Base-by-base conservation (phyloP, 257 asterid species). In the Primulina huaijiensis region DNA sequence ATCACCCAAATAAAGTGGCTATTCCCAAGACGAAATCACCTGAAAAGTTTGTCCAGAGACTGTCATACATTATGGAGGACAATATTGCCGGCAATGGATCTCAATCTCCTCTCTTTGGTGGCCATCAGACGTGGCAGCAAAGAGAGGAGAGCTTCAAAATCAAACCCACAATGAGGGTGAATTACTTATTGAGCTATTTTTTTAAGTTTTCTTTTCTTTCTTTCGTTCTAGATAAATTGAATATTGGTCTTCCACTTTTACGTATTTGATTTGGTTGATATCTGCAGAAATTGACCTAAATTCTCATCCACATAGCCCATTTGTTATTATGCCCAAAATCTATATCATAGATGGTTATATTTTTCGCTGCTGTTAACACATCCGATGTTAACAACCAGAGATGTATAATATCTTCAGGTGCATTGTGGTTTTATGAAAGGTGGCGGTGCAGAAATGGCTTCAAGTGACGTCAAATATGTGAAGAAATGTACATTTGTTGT, bases 51-150 rank as follows among this genome's bases (percentile, higher is more conserved):
- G 78, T 93, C 66, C 84, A 81, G 64, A 82, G 76, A 34, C 83
- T 93, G 46, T 87, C 89, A 21, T 93, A 93, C 78, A 60, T 89
- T 34, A 68, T 61, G 85, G 96, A 89, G 76, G 94, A 90, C 73
- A 71, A 62, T 72, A 65, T 64, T 64, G 71, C 74, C 46, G 69
- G 67, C 68, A 85, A 82, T 73, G 94, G 82, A 76, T 82, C 97
- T 73, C 85, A 82, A 29, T 72, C 87, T 72, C 96, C 97, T 80
- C 84, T 93, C 60, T 93, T 90, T 78, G 97, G 97, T 76, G 97
- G 97, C 71, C 88, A 87, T 76, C 85, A 75, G 72, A 86, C 85
- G 60, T 93, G 99, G 99, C 58, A 86, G 75, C 89, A 87, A 77
- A 89, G 99, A 79, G 89, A 90, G 8, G 83, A 79, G 73, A 89